phyloP scores from a whole-genome alignment of 768 basidiomycete species.

The Neoboletus magnificus region DNA sequence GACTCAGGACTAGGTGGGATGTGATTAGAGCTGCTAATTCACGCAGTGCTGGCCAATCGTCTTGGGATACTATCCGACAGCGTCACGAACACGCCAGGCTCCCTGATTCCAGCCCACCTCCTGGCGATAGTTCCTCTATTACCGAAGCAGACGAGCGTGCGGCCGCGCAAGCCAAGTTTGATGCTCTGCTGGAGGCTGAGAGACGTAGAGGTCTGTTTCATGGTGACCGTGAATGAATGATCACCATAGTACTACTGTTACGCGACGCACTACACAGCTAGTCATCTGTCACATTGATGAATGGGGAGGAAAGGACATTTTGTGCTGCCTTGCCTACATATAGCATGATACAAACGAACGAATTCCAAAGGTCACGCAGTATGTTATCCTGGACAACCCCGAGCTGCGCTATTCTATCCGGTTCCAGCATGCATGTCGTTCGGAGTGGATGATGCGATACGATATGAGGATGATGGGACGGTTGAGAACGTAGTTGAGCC shows the following conservation, averaged over 20 bases:
- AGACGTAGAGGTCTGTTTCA: conserved; percentile 36
- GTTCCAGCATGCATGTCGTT: conserved; percentile 5
- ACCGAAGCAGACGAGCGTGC: conserved; percentile 34
- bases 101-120: conserved; percentile 8
- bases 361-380: not conserved
- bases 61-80: conserved; percentile 70
- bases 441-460: conserved; percentile 1
- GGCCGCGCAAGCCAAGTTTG: conserved; percentile 53
- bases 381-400: conserved; percentile 10
- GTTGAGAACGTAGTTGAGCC: conserved; percentile 2
- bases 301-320: not conserved
- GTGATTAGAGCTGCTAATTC: conserved; percentile 58
- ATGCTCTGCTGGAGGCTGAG: conserved; percentile 58
- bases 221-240: conserved; percentile 7
- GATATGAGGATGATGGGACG: conserved; percentile 1
- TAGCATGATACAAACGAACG: conserved; percentile 5
- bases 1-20: conserved; percentile 52
- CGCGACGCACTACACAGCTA: not conserved
- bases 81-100: conserved; percentile 41
- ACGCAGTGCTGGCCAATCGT: conserved; percentile 41
- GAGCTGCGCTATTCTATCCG: conserved; percentile 2
- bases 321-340: not conserved
- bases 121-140: conserved; percentile 1
- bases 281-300: not conserved
- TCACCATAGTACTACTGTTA: not conserved